Evolutionary conservation across 805 yeast species (phyloP), one percentile per base, ranked within the genome.

Genomic region (Hagleromyces aurorensis): DNA sequence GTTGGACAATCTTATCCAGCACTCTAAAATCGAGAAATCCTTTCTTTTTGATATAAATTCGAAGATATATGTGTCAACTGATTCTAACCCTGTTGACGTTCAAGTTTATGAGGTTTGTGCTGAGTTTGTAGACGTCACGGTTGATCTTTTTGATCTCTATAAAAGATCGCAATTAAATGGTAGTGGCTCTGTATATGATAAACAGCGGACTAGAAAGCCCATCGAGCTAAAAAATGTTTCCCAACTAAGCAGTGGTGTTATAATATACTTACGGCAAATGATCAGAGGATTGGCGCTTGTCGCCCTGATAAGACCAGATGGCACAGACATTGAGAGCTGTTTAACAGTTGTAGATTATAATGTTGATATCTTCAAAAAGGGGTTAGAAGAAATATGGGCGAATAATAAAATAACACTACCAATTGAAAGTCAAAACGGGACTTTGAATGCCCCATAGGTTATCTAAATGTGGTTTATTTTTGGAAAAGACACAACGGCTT

Each of bases 91-190:
- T 0, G 95, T 89, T 21, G 97, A 89, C 58, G 80, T 85, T 22
- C 94, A 86, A 50, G 83, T 93, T 0, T 91, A 91, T 53, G 96
- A 91, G 54, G 94, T 89, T 2, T 91, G 97, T 57, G 93, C 96
- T 0, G 97, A 91, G 50, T 91, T 91, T 50, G 89, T 91, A 25
- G 97, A 91, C 55, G 91, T 89, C 10, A 78, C 95, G 3, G 78
- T 86, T 15, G 97, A 91, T 50, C 61, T 91, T 40, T 87, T 84
- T 44, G 81, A 80, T 29, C 54, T 81, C 24, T 79, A 81, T 43
- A 70, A 70, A 41, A 21, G 41, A 26, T 25, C 46, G 23, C 33
- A 33, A 24, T 21, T 34, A 32, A 23, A 25, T 18, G 30, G 29
- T 10, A 23, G 19, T 18, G 15, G 16, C 3, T 21, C 16, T 13